Conservation (phyloP, 495 filamentous ascomycete genomes). For the Podospora tetraspora region DNA sequence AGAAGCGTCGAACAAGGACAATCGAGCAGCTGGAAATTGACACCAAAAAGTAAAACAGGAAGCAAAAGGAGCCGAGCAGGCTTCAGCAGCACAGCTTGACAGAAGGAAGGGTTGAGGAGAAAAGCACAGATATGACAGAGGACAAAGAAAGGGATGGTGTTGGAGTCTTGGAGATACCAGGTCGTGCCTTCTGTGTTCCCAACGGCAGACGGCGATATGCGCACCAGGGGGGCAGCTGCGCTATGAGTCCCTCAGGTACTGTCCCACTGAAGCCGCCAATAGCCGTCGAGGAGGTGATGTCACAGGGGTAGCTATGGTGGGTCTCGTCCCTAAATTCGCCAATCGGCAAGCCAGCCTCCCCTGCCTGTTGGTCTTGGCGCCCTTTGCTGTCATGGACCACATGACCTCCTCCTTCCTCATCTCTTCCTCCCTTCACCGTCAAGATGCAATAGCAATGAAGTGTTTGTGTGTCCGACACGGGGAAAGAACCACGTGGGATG, state of each 20-base stretch:
- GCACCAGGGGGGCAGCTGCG: not conserved
- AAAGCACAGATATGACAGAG: not conserved
- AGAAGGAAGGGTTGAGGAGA: not conserved
- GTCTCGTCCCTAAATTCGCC: not conserved
- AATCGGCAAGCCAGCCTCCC: conserved; percentile 9
- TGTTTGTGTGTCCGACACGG: not conserved
- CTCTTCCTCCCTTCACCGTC: not conserved
- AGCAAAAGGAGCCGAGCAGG: not conserved
- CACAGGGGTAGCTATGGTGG: conserved; percentile 21
- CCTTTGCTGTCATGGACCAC: not conserved
- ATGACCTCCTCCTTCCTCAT: not conserved
- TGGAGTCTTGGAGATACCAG: not conserved
- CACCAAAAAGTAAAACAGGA: not conserved
- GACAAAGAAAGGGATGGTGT: not conserved
- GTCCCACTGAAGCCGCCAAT: conserved; percentile 15
- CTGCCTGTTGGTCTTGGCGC: not conserved
- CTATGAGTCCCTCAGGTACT: not conserved
- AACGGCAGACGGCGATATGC: not conserved
- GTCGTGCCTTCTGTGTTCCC: too few species aligned
- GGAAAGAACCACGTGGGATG: not conserved
- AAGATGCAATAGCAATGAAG: not conserved
- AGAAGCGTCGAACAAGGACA: not conserved
- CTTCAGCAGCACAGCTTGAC: not conserved
- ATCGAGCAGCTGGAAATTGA: not conserved
- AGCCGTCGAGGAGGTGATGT: conserved; percentile 21